Percentiles rank a stretch among this genome's conserved stretches.
Conservation (phyloP, 179 eudicot species). For the Actinidia chinensis region DNA sequence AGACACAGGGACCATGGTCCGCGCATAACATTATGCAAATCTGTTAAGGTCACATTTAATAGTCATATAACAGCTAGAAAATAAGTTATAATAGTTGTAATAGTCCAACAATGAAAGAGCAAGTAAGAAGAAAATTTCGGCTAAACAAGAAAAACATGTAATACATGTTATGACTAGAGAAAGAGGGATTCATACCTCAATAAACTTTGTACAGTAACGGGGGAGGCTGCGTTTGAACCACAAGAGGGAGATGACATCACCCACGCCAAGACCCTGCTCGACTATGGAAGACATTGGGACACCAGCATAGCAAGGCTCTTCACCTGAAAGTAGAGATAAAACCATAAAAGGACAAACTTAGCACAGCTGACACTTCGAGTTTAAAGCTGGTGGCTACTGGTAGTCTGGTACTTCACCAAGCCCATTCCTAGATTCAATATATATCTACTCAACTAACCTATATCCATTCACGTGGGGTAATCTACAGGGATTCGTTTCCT, state of each 20-base stretch:
- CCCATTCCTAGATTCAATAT: neutral
- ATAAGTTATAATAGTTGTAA: neutral
- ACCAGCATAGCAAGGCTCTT: constrained; percentile 96
- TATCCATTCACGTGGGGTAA: too few species aligned
- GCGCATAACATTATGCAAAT: constrained; percentile 98
- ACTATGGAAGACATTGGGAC: constrained; percentile 96
- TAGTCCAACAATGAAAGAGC: neutral
- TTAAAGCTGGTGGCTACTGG: neutral
- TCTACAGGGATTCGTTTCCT: too few species aligned
- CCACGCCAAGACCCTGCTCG: constrained; percentile 91
- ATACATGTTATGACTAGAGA: neutral
- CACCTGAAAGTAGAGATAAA: constrained; percentile 58
- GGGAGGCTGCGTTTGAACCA: constrained; percentile 99
- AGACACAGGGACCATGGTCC: constrained; percentile 98
- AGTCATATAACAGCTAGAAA: constrained; percentile 7
- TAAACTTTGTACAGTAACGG: constrained; percentile 90
- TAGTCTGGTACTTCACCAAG: too few species aligned
- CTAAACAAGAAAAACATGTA: neutral
- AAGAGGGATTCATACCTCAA: constrained; percentile 58
- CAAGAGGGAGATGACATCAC: constrained; percentile 93
- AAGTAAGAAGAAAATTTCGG: neutral
- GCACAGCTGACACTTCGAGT: neutral
- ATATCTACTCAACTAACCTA: neutral
- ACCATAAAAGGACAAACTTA: constrained; percentile 8
- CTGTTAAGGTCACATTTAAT: constrained; percentile 37